Percentiles rank a stretch among this genome's conserved stretches.
Conservation (phyloP, 2,329 filamentous ascomycete genomes). For the Curvularia sp. region DNA sequence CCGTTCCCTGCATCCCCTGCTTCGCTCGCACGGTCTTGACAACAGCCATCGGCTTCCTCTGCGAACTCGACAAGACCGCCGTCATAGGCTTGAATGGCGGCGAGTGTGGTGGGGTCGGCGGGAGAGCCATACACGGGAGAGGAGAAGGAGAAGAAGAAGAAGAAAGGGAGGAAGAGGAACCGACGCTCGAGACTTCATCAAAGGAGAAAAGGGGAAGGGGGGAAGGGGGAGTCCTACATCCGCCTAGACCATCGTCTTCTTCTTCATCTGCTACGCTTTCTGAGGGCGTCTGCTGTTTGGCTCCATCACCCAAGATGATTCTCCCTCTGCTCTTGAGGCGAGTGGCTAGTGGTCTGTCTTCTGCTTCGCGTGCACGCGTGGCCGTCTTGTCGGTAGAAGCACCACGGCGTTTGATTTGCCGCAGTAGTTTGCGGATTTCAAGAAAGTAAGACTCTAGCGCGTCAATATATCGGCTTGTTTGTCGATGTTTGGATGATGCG, state of each 20-base stretch:
- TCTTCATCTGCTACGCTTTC: conserved; percentile 77
- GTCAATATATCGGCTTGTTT: conserved; percentile 89
- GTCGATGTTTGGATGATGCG: conserved; percentile 89
- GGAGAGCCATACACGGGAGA: conserved; percentile 15
- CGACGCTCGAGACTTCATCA: conserved; percentile 27
- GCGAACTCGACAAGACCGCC: conserved; percentile 42
- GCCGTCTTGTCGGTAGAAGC: conserved; percentile 61
- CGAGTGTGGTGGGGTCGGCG: conserved; percentile 47
- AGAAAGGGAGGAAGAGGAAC: conserved; percentile 17
- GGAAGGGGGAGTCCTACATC: conserved; percentile 68
- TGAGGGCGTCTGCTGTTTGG: conserved; percentile 58
- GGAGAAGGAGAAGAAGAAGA: conserved; percentile 23
- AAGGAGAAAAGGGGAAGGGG: conserved; percentile 35
- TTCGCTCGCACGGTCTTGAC: conserved; percentile 31
- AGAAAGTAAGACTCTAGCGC: conserved; percentile 88
- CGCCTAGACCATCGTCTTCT: conserved; percentile 88
- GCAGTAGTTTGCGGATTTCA: conserved; percentile 84
- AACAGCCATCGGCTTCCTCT: conserved; percentile 25
- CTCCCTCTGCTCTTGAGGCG: conserved; percentile 75
- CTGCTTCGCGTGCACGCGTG: conserved; percentile 68
- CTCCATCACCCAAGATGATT: conserved; percentile 69
- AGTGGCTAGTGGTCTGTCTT: conserved; percentile 57
- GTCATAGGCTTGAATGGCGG: conserved; percentile 47
- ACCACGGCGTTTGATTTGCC: conserved; percentile 68
- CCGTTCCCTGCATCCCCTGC: conserved; percentile 28